These are phyloP conservation scores for Pouteria glomerata DNA, from an alignment of 148 eudicot genomes.

Conservation along the genomic window DNA sequence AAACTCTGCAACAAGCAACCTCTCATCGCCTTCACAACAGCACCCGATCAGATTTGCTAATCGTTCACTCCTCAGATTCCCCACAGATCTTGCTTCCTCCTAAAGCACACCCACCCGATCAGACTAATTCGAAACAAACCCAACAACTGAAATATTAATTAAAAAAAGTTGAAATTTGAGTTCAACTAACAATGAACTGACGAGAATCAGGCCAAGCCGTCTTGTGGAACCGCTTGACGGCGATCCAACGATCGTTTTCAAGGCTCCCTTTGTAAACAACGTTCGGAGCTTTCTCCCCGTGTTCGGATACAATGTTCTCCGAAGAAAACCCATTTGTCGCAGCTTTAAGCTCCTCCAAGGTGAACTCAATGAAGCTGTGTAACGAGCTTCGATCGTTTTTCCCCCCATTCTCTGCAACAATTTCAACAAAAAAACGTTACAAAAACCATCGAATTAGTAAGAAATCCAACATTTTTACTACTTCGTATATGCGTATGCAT, in stretches of 20 bases:
- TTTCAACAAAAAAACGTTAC: not conserved
- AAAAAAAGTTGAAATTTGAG: not conserved
- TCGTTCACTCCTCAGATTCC: slow-evolving; percentile 55
- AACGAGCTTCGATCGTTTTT: slow-evolving; percentile 25
- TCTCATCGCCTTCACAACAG: slow-evolving; percentile 54
- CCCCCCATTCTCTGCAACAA: slow-evolving; percentile 33
- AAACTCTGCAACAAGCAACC: slow-evolving; percentile 61
- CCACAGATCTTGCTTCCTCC: slow-evolving; percentile 66
- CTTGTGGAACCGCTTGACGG: slow-evolving; percentile 56
- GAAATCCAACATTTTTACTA: not conserved
- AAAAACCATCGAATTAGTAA: slow-evolving; percentile 3
- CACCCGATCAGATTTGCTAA: slow-evolving; percentile 59
- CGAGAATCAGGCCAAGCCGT: slow-evolving; percentile 67
- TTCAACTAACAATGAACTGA: slow-evolving; percentile 39
- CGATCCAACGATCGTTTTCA: slow-evolving; percentile 29
- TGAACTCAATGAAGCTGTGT: slow-evolving; percentile 45
- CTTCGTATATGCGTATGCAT: not conserved
- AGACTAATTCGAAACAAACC: not conserved
- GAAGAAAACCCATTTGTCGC: slow-evolving; percentile 46
- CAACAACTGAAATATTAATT: not conserved
- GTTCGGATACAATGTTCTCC: slow-evolving; percentile 57
- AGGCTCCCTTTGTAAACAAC: slow-evolving; percentile 55
- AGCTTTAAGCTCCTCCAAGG: slow-evolving; percentile 47
- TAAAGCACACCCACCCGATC: slow-evolving; percentile 16
- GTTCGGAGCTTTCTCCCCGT: slow-evolving; percentile 65